Evolutionary conservation across 495 filamentous ascomycete species (phyloP).

Genomic region (Podospora didyma): DNA sequence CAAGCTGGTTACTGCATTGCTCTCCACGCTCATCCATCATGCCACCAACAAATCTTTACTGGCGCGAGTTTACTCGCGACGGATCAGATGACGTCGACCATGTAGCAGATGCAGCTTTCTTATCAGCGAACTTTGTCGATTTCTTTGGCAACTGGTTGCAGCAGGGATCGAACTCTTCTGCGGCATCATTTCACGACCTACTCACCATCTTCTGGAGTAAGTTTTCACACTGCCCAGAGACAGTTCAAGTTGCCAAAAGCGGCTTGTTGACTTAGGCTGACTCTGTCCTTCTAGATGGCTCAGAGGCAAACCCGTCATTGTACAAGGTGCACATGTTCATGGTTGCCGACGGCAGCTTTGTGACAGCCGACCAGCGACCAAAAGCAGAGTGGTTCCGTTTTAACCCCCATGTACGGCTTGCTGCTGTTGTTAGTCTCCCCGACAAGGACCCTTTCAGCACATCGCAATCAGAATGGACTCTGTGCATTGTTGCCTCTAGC

Average conservation of each 20-base stretch:
- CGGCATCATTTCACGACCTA: neutral
- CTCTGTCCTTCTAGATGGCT: neutral
- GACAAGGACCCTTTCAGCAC: neutral
- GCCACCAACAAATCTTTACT: neutral
- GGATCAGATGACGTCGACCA: neutral
- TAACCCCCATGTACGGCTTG: neutral
- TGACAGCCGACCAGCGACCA: neutral
- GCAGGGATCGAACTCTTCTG: neutral
- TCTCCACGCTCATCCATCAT: neutral
- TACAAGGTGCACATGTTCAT: neutral
- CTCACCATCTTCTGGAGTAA: neutral
- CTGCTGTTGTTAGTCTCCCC: neutral
- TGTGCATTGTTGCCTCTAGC: slow-evolving; percentile 3
- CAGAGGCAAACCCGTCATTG: neutral
- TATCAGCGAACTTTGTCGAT: slow-evolving; percentile 2
- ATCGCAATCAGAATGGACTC: neutral
- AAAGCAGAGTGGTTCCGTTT: neutral
- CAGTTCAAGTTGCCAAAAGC: no score
- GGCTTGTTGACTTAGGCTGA: no score
- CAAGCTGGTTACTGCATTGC: no score
- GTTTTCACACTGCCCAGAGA: neutral
- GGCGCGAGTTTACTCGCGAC: slow-evolving; percentile 7
- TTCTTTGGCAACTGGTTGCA: slow-evolving; percentile 8
- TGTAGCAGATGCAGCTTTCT: neutral
- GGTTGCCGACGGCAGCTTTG: slow-evolving; percentile 5